Evolutionary conservation across 208 protist genomes (phyloP), one percentile per base, ranked within the genome.

Genomic region (Herpetomonas samuelpessoai): DNA sequence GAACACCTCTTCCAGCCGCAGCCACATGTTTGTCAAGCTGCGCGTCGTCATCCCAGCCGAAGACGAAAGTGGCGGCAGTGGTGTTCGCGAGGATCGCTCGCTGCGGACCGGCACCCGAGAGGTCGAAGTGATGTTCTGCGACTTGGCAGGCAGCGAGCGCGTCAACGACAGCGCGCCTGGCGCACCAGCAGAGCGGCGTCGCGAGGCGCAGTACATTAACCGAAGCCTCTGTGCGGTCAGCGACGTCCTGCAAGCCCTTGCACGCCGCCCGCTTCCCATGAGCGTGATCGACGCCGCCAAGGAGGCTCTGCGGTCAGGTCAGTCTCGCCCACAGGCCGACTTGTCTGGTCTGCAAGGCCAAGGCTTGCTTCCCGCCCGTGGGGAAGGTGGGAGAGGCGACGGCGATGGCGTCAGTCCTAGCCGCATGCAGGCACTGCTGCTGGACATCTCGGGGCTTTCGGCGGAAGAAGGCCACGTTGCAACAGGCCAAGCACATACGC

Each of bases 101-200:
- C 52, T 59, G 16, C 14, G 57, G 24, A 26, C 65, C 45, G 56
- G 55, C 35, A 67, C 63, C 3, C 66, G 61, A 24, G 54, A 61
- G 31, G 55, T 65, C 25, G 52, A 68, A 62, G 41, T 81, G 29
- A 62, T 76, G 59, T 79, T 95, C 35, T 73, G 76, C 16, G 88
- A 95, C 54, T 74, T 92, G 21, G 88, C 88, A 1, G 84, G 85
- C 26, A 86, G 71, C 22, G 83, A 87, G 62, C 66, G 79, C 2
- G 65, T 92, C 9, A 14, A 14, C 35, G 35, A 41, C 14, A 14
- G 35, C 35, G 35, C 9, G 14, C 35, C 35, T 14, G 35, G 35
- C 9, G 35, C 35, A 18, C 35, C 35, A 14, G 9, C 14, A 14
- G 9, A 18, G 35, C 35, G 6, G 35, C 35, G 35, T 41, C 35